Percentiles rank a stretch among this genome's conserved stretches.
phyloP scores from a whole-genome alignment of 306 rosid species.

The Vigna reflexopilosa region DNA sequence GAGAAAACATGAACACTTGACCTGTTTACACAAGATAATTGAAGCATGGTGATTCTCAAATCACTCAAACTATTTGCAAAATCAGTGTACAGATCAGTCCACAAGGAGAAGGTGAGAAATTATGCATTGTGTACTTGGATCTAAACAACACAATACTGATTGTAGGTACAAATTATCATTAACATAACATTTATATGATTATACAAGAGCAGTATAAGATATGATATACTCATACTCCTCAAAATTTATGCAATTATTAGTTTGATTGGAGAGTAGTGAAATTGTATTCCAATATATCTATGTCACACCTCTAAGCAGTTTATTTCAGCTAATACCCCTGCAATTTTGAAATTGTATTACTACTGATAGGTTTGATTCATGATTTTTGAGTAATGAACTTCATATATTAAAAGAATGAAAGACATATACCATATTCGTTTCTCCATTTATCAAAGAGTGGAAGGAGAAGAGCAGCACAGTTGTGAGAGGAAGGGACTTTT shows the following conservation, averaged over 20 bases:
- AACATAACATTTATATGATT: no score
- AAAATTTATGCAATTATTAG: not conserved
- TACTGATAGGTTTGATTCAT: no score
- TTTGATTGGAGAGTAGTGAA: not conserved
- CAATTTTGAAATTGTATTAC: not conserved
- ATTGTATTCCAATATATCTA: not conserved
- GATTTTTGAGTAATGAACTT: not conserved
- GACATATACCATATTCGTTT: conserved; percentile 42
- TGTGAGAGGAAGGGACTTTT: conserved; percentile 27
- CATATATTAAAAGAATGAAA: not conserved
- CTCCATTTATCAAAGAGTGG: conserved; percentile 54
- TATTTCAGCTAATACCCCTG: not conserved
- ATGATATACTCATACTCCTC: no score
- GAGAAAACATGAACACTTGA: conserved; percentile 48
- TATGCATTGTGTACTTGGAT: no score
- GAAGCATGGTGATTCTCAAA: not conserved
- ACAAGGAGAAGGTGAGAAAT: no score
- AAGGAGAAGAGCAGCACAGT: conserved; percentile 47
- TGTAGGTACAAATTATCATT: no score
- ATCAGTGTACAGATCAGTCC: not conserved
- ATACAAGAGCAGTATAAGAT: no score
- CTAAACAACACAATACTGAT: no score
- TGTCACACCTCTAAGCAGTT: not conserved
- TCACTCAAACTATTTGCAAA: not conserved
- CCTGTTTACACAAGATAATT: conserved; percentile 37